A percentile compares a stretch with the other conserved stretches of the same genome.
Evolutionary conservation across 2,329 filamentous ascomycete genomes (phyloP).

Genomic region (Acephala macrosclerotiorum): DNA sequence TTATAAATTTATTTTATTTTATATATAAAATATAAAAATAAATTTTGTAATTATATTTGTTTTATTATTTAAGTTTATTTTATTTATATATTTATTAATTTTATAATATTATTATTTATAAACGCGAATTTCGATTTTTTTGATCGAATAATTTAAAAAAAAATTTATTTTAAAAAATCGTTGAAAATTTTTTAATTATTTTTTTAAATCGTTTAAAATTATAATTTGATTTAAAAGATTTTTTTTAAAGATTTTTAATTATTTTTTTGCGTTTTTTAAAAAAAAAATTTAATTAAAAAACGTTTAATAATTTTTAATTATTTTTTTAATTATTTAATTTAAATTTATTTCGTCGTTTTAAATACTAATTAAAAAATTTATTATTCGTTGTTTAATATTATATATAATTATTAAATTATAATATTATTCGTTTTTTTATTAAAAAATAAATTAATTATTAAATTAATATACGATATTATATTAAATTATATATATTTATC

Average conservation of each 20-base stretch:
- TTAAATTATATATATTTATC: constrained; percentile 37
- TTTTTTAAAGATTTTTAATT: constrained; percentile 9
- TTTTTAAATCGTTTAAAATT: constrained; percentile 18
- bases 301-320: constrained; percentile 33
- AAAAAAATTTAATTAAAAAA: constrained; percentile 27
- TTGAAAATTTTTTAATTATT: background rate
- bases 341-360: constrained; percentile 26
- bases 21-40: no score
- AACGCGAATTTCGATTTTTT: no score
- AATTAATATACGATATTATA: constrained; percentile 24
- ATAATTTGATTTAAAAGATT: constrained; percentile 8
- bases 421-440: constrained; percentile 28
- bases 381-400: background rate
- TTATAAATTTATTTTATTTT: no score
- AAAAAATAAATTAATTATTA: constrained; percentile 23
- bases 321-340: constrained; percentile 35
- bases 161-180: background rate
- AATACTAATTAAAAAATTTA: background rate
- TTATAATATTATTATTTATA: no score
- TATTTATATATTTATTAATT: no score
- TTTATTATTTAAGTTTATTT: no score
- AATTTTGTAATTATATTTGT: no score
- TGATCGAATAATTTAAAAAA: no score
- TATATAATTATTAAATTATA: constrained; percentile 1
- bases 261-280: constrained; percentile 22